phyloP scores from a whole-genome alignment of 2,329 filamentous ascomycete genomes.

The Verticillium nubilum region DNA sequence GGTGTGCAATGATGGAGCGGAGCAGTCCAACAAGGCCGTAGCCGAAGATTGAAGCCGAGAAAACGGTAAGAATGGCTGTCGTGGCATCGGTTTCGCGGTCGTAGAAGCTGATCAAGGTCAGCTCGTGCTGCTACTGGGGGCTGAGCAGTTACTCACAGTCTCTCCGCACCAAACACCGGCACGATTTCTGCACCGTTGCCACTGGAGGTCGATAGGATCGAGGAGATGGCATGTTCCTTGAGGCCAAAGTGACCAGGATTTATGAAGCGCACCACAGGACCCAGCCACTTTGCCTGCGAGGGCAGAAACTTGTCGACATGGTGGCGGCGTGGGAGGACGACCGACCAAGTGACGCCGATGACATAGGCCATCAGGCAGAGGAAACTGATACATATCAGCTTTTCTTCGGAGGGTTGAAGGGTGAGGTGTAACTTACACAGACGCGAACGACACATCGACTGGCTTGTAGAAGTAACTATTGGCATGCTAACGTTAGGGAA shows the following conservation, averaged over 20 bases:
- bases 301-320: constrained; percentile 8
- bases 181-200: constrained; percentile 9
- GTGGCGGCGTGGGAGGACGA: constrained; percentile 7
- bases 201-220: constrained; percentile 8
- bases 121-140: background rate
- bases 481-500: background rate
- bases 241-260: constrained; percentile 9
- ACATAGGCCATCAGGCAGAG: constrained; percentile 9
- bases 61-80: constrained; percentile 8
- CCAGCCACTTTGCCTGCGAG: constrained; percentile 9
- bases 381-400: background rate
- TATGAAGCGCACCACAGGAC: constrained; percentile 8
- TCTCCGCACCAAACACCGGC: constrained; percentile 8
- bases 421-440: background rate
- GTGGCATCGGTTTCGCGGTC: constrained; percentile 7
- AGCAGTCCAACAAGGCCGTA: constrained; percentile 7
- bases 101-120: constrained; percentile 2
- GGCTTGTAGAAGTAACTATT: constrained; percentile 11
- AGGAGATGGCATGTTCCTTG: constrained; percentile 10
- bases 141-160: background rate
- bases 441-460: constrained; percentile 8
- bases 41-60: constrained; percentile 7
- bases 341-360: constrained; percentile 9
- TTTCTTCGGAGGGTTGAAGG: background rate
- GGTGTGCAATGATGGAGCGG: constrained; percentile 7